A percentile compares a stretch with the other conserved stretches of the same genome.
Conservation (phyloP, 192 early-diverging fungal genomes). For the Linnemannia zychae region DNA sequence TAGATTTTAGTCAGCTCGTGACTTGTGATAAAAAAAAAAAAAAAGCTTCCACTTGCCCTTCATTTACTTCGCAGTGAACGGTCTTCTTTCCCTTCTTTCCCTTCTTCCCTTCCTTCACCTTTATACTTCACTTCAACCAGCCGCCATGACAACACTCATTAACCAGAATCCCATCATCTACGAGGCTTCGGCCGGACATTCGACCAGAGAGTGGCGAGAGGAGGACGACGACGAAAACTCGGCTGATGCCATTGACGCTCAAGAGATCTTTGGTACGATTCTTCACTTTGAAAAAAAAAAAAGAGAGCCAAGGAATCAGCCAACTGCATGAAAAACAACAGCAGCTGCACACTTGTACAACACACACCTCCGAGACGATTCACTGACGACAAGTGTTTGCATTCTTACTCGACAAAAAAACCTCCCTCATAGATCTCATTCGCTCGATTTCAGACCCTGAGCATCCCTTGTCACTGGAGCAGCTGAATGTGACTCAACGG, state of each 20-base stretch:
- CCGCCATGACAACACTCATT: constrained; percentile 46
- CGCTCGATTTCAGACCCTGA: constrained; percentile 98
- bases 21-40: too few relatives aligned
- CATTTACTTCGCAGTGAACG: background rate
- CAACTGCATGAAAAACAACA: background rate
- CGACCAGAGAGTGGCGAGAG: constrained; percentile 54
- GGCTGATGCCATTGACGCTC: constrained; percentile 82
- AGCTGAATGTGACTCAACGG: constrained; percentile 93
- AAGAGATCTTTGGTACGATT: constrained; percentile 87
- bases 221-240: constrained; percentile 82
- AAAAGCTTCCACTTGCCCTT: background rate
- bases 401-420: background rate
- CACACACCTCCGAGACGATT: background rate
- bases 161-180: constrained; percentile 57
- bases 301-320: background rate
- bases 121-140: background rate
- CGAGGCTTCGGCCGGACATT: constrained; percentile 51
- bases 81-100: background rate
- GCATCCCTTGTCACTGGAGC: constrained; percentile 97
- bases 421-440: constrained; percentile 77
- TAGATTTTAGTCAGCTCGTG: too few relatives aligned
- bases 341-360: background rate
- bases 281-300: background rate
- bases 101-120: background rate
- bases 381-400: background rate